A percentile compares a stretch with the other conserved stretches of the same genome.
Evolutionary conservation across 2,329 filamentous ascomycete genomes (phyloP).

Genomic region (Sporothrix globosa): DNA sequence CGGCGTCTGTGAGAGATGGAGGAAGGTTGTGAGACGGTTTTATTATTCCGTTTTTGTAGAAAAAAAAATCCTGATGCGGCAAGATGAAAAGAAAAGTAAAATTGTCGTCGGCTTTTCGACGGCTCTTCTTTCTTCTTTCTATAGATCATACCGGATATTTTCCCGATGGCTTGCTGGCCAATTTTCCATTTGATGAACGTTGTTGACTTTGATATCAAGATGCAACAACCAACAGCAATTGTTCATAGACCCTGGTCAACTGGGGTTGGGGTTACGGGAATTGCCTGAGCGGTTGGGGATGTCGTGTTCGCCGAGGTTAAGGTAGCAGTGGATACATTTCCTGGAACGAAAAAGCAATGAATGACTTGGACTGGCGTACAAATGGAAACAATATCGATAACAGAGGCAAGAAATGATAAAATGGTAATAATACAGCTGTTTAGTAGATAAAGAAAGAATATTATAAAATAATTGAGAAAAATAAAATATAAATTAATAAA

Average conservation of each 20-base stretch:
- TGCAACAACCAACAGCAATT: background rate
- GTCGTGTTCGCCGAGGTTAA: conserved; percentile 23
- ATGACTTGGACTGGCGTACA: background rate
- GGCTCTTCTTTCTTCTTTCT: background rate
- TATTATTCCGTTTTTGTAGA: background rate
- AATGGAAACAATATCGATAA: background rate
- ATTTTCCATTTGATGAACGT: background rate
- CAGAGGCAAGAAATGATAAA: background rate
- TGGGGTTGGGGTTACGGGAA: background rate
- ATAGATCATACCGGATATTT: background rate
- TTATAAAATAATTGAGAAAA: background rate
- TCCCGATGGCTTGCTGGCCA: background rate
- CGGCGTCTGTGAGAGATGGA: background rate
- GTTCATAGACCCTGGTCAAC: background rate
- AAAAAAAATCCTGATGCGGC: background rate
- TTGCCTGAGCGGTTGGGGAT: conserved; percentile 21
- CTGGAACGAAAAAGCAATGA: background rate
- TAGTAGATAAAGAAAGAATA: background rate
- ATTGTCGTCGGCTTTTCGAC: conserved; percentile 25
- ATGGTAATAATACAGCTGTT: background rate
- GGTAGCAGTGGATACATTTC: background rate
- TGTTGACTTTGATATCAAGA: conserved; percentile 6
- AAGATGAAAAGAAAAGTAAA: background rate
- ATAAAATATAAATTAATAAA: background rate
- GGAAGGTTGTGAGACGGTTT: background rate